phyloP scores from a whole-genome alignment of 2,329 filamentous ascomycete genomes.

The Aspergillus chevalieri region DNA sequence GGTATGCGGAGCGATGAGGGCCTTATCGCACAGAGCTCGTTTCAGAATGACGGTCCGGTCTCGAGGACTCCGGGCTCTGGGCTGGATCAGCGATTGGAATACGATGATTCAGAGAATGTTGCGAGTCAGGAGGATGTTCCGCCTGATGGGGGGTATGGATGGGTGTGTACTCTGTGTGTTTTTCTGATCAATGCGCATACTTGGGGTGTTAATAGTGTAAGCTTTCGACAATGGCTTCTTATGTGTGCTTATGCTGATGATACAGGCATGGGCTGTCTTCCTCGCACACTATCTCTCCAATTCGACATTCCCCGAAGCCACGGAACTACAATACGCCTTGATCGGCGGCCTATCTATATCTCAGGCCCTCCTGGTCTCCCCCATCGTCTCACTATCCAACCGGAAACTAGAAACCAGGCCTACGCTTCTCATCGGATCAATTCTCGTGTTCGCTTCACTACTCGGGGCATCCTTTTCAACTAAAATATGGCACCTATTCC shows the following conservation, averaged over 20 bases:
- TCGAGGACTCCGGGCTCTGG: neutral
- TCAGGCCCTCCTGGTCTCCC: slow-evolving; percentile 52
- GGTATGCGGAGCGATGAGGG: too few relatives aligned
- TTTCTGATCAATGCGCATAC: slow-evolving; percentile 63
- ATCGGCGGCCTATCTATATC: slow-evolving; percentile 56
- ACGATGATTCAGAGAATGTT: neutral
- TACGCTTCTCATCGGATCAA: slow-evolving; percentile 51
- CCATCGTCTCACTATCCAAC: slow-evolving; percentile 50
- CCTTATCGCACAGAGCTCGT: too few relatives aligned
- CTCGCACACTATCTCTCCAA: slow-evolving; percentile 54
- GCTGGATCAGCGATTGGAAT: neutral
- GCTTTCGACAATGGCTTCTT: slow-evolving; percentile 11
- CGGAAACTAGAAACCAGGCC: slow-evolving; percentile 48
- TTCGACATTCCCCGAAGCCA: slow-evolving; percentile 50
- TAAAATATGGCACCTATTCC: slow-evolving; percentile 55
- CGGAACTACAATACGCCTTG: slow-evolving; percentile 53
- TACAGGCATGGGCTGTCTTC: slow-evolving; percentile 51
- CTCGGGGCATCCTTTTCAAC: slow-evolving; percentile 53
- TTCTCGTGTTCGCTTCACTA: slow-evolving; percentile 49
- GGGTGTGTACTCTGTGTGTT: slow-evolving; percentile 53
- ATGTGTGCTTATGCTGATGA: slow-evolving; percentile 1
- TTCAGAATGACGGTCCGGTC: slow-evolving; percentile 9
- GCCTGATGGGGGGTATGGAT: slow-evolving; percentile 56
- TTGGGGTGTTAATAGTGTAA: slow-evolving; percentile 65
- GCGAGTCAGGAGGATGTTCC: slow-evolving; percentile 25